Conservation (phyloP, 2,329 filamentous ascomycete species). For the Ophiostoma montium region DNA sequence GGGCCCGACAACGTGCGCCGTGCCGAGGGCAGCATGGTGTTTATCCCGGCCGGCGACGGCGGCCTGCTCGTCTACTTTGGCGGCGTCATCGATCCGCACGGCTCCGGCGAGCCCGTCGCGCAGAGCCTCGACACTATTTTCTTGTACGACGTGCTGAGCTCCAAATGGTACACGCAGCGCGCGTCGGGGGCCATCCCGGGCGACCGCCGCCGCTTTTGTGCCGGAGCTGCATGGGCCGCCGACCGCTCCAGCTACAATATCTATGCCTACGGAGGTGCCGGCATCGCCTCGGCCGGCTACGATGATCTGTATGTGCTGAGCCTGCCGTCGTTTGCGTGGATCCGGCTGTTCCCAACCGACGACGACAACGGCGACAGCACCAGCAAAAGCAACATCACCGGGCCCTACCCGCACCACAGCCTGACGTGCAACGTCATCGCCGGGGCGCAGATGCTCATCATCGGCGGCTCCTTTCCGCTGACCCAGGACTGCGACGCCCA, state of each 20-base stretch:
- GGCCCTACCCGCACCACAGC: constrained; percentile 35
- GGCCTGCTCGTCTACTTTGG: constrained; percentile 50
- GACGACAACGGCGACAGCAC: too few species aligned
- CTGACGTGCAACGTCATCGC: constrained; percentile 42
- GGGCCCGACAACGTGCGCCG: constrained; percentile 38
- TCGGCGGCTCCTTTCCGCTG: constrained; percentile 43
- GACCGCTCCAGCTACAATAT: constrained; percentile 52
- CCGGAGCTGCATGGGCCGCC: constrained; percentile 42
- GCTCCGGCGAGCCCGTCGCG: constrained; percentile 31
- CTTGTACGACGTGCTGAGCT: constrained; percentile 45
- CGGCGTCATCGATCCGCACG: constrained; percentile 34
- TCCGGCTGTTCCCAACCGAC: constrained; percentile 35
- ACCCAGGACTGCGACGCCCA: constrained; percentile 36
- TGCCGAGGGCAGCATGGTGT: constrained; percentile 46
- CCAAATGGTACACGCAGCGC: constrained; percentile 45
- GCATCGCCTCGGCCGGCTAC: constrained; percentile 35
- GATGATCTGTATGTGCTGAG: constrained; percentile 50
- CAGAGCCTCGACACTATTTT: constrained; percentile 37
- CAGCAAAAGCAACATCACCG: constrained; percentile 24
- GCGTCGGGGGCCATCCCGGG: constrained; percentile 38
- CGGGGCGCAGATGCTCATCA: constrained; percentile 46
- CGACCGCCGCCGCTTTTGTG: constrained; percentile 44
- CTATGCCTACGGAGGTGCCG: constrained; percentile 48
- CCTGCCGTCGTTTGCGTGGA: constrained; percentile 50
- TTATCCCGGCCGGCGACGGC: constrained; percentile 42